Evolutionary conservation across 1,284 basidiomycete genomes (phyloP).

Genomic region (Vanrija sp.): DNA sequence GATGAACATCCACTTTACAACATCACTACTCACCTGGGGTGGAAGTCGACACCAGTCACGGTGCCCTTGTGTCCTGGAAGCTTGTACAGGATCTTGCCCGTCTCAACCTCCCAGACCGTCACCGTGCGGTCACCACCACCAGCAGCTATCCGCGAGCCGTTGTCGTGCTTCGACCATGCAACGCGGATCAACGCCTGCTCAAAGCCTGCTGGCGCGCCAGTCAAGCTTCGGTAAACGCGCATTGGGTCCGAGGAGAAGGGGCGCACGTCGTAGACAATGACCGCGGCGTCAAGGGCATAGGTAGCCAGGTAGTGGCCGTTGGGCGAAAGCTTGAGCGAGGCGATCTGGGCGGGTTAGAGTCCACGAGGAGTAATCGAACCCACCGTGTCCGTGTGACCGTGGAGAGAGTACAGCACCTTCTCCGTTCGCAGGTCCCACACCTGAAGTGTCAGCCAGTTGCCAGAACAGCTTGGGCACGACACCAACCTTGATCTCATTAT

Average conservation of each 20-base stretch:
- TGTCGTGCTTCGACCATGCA: constrained; percentile 59
- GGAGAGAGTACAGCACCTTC: constrained; percentile 68
- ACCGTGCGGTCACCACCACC: constrained; percentile 58
- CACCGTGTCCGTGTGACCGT: constrained; percentile 81
- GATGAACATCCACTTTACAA: neutral
- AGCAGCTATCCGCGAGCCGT: constrained; percentile 48
- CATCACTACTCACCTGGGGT: constrained; percentile 49
- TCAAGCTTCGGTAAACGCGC: constrained; percentile 71
- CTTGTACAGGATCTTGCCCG: constrained; percentile 78
- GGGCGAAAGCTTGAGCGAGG: constrained; percentile 82
- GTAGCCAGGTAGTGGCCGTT: constrained; percentile 80
- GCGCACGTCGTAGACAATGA: constrained; percentile 81
- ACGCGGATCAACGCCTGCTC: constrained; percentile 75
- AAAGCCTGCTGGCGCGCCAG: constrained; percentile 83
- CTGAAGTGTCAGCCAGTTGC: constrained; percentile 46
- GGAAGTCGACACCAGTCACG: constrained; percentile 83
- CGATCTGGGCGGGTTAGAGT: constrained; percentile 45
- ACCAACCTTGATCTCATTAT: constrained; percentile 88
- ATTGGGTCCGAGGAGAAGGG: constrained; percentile 81
- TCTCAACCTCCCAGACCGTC: constrained; percentile 90
- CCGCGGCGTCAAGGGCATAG: constrained; percentile 79
- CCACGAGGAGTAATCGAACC: constrained; percentile 9
- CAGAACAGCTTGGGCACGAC: no score
- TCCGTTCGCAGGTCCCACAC: constrained; percentile 81
- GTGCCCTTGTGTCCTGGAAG: constrained; percentile 92